Base-by-base conservation (phyloP, 1,139 yeast species). In the Hyphopichia pseudoburtonii region DNA sequence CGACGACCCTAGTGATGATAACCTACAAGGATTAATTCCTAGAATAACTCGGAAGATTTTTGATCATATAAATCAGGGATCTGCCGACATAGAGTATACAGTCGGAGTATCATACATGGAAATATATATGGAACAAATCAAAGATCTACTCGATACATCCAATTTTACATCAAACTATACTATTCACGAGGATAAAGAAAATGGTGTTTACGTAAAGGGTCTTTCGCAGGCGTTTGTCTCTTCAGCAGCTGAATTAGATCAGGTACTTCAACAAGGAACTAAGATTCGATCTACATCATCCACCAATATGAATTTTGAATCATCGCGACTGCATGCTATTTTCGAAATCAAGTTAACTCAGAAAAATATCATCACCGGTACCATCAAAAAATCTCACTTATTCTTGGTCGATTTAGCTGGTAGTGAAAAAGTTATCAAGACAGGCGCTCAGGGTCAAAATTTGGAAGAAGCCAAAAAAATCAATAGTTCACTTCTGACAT, bases 401-500 rank as follows among this genome's bases (percentile, higher is more conserved):
- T 86, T 82, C 51, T 62, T 89, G 35, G 94, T 88, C 9, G 97
- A 89, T 62, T 69, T 89, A 45, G 96, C 96, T 0, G 96, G 96
- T 3, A 82, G 92, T 29, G 96, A 89, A 59, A 86, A 86, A 56
- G 81, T 86, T n/a, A 82, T 81, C 39, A 86, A 82, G 48, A 81
- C 95, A 0, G 92, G 94, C 3, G 94, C 89, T 1, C 62, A 78
- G 2, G 94, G 92, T 1, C 82, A 80, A 45, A 73, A 84, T 1
- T 64, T 86, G 14, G 90, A 88, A 54, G 96, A 89, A 49, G 90
- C 95, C 0, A 85, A 85, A 51, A 86, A 84, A 48, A 86, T 88
- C 50, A 89, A 88, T 60, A 76, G 81, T 35, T 86, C 95, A 0
- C 70, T 89, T 33, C 79, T 89, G 3, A 75, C 90, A 0, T 67